Base-by-base conservation (phyloP, 2,329 filamentous ascomycete species). In the Hypoxylon rubiginosum region DNA sequence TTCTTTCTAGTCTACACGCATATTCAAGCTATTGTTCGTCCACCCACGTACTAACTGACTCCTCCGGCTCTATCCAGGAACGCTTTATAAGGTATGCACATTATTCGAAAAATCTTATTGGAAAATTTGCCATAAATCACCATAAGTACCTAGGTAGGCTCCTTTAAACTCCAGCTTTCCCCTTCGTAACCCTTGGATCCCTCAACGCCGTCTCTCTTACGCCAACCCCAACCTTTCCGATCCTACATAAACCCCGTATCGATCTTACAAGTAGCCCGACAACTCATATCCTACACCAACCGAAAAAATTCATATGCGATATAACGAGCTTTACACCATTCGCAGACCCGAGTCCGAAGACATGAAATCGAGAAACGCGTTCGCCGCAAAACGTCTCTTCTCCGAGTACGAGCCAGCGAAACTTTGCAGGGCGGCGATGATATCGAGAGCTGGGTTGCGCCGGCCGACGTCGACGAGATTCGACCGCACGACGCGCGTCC, bases 301-400 rank as follows among this genome's bases (percentile, higher is more conserved):
- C 30, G 2, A 34, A 36, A 2, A 10, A 13, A 36, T 7, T 10
- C 32, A 4, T 13, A 4, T 36, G 4, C 13, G 3, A 3, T 61
- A 8, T 34, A 71, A 32, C 13, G 26, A 13, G 13, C 15, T 45
- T 45, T 17, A 45, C 1, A 36, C 30, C 15, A 39, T 52, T 10
- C 30, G 28, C 11, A 39, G 13, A 3, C 49, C 49, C 30, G 30
- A 39, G 26, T 36, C 49, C 7, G 17, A 52, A 21, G 49, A 52
- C 32, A 52, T 52, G n/a, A 34, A 34, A 30, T 52, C 48, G 7
- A 52, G 30, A 15, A 52, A 36, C n/a, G 9, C 5, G 10, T 39
- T n/a, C n/a, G 49, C 28, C 21, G 30, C 17, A 4, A 24, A 15
- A 10, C 30, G 5, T 39, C 17, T 32, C 30, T 21, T 21, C 2